These are phyloP conservation scores for Aspergillus carbonarius DNA, from an alignment of 2,329 filamentous ascomycete species.

Conservation along the genomic window DNA sequence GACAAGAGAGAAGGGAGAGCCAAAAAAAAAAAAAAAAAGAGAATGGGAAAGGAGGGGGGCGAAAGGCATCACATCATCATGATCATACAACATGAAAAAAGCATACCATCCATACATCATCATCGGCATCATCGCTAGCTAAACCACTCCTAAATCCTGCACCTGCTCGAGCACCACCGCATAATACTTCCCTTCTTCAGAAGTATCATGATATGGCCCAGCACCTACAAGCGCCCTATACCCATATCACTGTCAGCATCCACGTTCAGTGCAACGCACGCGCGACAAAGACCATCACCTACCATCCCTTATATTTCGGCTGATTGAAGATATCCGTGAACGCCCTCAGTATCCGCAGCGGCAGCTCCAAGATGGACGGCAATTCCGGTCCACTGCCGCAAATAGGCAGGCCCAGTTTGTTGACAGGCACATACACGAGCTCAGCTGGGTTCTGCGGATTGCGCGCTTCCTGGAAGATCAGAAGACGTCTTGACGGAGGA, in stretches of 20 bases:
- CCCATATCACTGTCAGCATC: background rate
- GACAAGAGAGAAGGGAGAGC: background rate
- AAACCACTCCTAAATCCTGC: background rate
- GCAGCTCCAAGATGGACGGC: slow-evolving; percentile 36
- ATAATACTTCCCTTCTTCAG: slow-evolving; percentile 39
- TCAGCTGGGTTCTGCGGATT: slow-evolving; percentile 31
- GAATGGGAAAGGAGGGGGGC: background rate
- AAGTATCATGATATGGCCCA: slow-evolving; percentile 37
- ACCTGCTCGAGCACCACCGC: slow-evolving; percentile 38
- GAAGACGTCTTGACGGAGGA: slow-evolving; percentile 27
- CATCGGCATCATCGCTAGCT: background rate
- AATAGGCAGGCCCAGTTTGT: slow-evolving; percentile 38
- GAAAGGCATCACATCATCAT: slow-evolving; percentile 2
- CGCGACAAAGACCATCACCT: slow-evolving; percentile 11
- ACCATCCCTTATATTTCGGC: slow-evolving; percentile 41
- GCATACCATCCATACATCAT: background rate
- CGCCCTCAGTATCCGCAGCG: slow-evolving; percentile 33
- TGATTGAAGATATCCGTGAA: slow-evolving; percentile 43
- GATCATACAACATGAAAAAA: slow-evolving; percentile 1
- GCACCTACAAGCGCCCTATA: slow-evolving; percentile 35
- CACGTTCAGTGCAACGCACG: background rate
- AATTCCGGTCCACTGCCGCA: slow-evolving; percentile 33
- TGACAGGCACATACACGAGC: slow-evolving; percentile 34
- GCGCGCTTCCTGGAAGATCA: slow-evolving; percentile 40
- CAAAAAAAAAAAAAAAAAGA: background rate